A percentile compares a stretch with the other conserved stretches of the same genome.
Evolutionary conservation across 2,329 filamentous ascomycete genomes (phyloP).

Genomic region (Sporothrix luriei): DNA sequence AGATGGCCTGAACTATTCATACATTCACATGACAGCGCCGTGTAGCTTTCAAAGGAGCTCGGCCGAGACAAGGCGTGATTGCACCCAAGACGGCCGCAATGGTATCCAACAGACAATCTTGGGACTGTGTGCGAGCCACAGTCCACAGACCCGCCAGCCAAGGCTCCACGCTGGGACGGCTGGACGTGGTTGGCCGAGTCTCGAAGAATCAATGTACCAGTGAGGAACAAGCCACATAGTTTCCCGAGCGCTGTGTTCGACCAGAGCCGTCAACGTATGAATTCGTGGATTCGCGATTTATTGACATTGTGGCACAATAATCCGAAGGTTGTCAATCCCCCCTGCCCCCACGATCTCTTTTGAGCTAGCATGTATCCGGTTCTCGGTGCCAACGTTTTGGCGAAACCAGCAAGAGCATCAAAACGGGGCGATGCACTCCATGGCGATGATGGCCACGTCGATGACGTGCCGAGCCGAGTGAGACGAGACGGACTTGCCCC

Average conservation of each 20-base stretch:
- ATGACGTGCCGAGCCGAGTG: constrained; percentile 10
- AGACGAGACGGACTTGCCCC: neutral
- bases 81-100: neutral
- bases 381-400: neutral
- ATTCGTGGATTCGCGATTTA: neutral
- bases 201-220: neutral
- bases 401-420: too few relatives aligned
- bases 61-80: neutral
- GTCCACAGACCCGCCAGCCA: too few relatives aligned
- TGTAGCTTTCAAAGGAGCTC: neutral
- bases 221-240: neutral
- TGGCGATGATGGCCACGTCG: neutral
- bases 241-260: neutral
- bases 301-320: neutral
- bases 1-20: too few relatives aligned
- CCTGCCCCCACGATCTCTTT: neutral
- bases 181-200: neutral
- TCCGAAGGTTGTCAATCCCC: neutral
- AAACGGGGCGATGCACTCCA: neutral
- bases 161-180: neutral
- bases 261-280: too few relatives aligned
- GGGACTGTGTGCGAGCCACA: neutral
- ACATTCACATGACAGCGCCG: neutral
- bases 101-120: too few relatives aligned
- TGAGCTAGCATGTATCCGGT: neutral